Conservation (phyloP, 2,329 filamentous ascomycete species). For the Sporothrix schenckii region DNA sequence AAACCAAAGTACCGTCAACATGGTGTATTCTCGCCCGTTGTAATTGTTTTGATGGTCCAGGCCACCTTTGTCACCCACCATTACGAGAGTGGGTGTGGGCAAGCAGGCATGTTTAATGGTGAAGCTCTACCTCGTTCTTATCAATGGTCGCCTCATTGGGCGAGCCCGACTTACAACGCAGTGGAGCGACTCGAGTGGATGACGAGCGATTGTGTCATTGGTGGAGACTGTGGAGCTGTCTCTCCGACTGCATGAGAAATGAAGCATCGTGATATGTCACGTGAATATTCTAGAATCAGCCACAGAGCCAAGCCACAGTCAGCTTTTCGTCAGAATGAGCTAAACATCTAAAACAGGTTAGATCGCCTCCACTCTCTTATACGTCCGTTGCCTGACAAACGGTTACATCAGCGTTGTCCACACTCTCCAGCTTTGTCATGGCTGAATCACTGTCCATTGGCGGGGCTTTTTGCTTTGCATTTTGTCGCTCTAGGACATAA, state of each 20-base stretch:
- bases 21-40: neutral
- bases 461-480: neutral
- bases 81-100: constrained; percentile 4
- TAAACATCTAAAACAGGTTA: neutral
- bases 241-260: no score
- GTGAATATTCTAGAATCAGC: constrained; percentile 23
- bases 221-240: neutral
- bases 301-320: constrained; percentile 21
- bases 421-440: constrained; percentile 33
- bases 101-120: neutral
- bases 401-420: constrained; percentile 31
- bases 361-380: neutral
- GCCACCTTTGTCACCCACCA: neutral
- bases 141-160: constrained; percentile 17
- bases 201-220: constrained; percentile 11
- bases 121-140: neutral
- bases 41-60: neutral
- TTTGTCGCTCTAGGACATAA: neutral
- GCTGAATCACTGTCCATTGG: constrained; percentile 31
- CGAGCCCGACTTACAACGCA: neutral
- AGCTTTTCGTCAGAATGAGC: neutral
- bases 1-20: neutral
- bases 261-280: neutral
- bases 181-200: neutral
- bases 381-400: constrained; percentile 30